A percentile compares a stretch with the other conserved stretches of the same genome.
phyloP scores from a whole-genome alignment of 495 filamentous ascomycete species.

The Tuber brumale region DNA sequence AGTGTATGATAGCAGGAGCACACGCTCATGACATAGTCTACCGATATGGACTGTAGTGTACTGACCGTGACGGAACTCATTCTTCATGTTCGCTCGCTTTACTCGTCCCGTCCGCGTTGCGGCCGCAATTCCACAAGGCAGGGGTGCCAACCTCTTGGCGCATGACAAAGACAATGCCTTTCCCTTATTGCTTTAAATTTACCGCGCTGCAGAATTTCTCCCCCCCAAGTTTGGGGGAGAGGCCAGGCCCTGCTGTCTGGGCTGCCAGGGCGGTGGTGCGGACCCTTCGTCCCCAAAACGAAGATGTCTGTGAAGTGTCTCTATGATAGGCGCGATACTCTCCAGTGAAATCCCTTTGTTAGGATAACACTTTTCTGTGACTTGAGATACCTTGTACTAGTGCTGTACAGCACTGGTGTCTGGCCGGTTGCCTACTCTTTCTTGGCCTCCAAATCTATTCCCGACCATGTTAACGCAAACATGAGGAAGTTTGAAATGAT shows the following conservation, averaged over 20 bases:
- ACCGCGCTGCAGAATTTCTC: slow-evolving; percentile 13
- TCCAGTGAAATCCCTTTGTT: neutral
- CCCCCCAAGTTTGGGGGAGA: neutral
- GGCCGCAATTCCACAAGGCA: neutral
- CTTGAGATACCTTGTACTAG: neutral
- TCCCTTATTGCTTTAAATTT: slow-evolving; percentile 6
- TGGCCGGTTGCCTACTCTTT: neutral
- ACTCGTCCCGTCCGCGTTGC: neutral
- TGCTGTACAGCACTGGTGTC: neutral
- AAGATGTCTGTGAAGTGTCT: neutral
- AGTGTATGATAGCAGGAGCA: neutral
- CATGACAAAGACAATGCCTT: slow-evolving; percentile 29
- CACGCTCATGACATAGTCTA: neutral
- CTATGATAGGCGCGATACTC: neutral
- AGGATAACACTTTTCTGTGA: neutral
- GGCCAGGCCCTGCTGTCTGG: neutral
- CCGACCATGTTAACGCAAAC: neutral
- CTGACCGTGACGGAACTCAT: neutral
- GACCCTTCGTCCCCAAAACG: neutral
- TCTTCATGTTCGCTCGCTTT: neutral
- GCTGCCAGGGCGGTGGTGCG: neutral
- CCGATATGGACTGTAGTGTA: neutral
- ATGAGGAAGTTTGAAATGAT: neutral
- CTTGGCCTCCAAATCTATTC: neutral
- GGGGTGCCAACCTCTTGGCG: slow-evolving; percentile 17